Percentiles rank a stretch among this genome's conserved stretches.
Conservation (phyloP, 2,329 filamentous ascomycete species). For the Alternaria postmessia region DNA sequence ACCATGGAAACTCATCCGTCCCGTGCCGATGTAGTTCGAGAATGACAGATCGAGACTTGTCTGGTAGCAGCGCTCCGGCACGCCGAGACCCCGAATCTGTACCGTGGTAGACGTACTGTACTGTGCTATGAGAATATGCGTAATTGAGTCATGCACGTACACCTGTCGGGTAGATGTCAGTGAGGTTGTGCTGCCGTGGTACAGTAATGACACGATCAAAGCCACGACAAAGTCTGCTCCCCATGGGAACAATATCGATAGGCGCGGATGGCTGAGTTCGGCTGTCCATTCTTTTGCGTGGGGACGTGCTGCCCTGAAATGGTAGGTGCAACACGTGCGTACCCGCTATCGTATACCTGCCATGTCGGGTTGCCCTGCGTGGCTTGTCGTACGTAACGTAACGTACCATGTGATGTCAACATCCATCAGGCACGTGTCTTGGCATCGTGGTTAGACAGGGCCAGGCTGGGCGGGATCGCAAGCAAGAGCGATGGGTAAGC, state of each 20-base stretch:
- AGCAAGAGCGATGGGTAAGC: conserved; percentile 4
- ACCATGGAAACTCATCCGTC: neutral
- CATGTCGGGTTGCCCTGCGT: conserved; percentile 7
- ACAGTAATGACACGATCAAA: neutral
- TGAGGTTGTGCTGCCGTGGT: neutral
- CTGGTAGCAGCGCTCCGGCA: conserved; percentile 4
- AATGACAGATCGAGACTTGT: conserved; percentile 1
- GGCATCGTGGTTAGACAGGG: neutral
- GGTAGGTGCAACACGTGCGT: conserved; percentile 15
- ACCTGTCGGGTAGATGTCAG: conserved; percentile 1
- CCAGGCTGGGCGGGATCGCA: neutral
- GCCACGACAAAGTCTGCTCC: neutral
- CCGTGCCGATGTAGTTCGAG: conserved; percentile 6
- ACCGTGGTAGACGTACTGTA: neutral
- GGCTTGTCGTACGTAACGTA: neutral
- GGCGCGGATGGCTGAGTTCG: neutral
- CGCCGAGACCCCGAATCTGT: conserved; percentile 1
- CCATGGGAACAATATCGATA: neutral
- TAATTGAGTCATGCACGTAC: conserved; percentile 2
- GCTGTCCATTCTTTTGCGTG: neutral
- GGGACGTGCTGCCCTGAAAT: conserved; percentile 3
- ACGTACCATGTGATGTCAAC: conserved; percentile 2
- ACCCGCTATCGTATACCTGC: conserved; percentile 9
- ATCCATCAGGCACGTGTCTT: neutral
- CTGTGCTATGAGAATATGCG: neutral